These are phyloP conservation scores for Mediolabrus comicus DNA, from an alignment of 108 stramenopile genomes.

Conservation along the genomic window DNA sequence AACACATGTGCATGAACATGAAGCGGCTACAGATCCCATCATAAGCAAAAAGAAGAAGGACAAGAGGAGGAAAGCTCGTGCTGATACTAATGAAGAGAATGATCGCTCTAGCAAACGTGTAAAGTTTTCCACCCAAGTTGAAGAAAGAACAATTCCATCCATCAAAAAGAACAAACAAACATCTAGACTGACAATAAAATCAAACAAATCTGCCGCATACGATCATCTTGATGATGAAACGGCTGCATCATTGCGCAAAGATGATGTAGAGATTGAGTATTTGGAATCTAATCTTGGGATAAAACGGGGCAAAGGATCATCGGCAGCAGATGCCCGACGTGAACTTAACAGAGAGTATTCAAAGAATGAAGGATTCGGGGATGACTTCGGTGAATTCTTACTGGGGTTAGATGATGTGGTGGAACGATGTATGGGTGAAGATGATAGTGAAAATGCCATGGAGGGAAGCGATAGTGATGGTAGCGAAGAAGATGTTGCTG, in stretches of 20 bases:
- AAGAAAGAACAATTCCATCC: constrained; percentile 3
- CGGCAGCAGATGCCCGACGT: background rate
- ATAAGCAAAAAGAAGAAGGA: background rate
- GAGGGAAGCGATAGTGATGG: constrained; percentile 8
- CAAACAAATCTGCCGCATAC: constrained; percentile 16
- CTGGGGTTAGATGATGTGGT: constrained; percentile 73
- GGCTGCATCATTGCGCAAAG: constrained; percentile 65
- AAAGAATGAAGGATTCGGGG: constrained; percentile 78
- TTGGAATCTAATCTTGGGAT: constrained; percentile 71
- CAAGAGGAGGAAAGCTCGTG: background rate
- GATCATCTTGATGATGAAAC: constrained; percentile 56
- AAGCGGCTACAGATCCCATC: background rate
- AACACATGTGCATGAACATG: background rate
- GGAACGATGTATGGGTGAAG: constrained; percentile 44
- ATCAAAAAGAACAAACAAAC: constrained; percentile 3
- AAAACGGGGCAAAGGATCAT: constrained; percentile 8
- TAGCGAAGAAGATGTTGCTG: constrained; percentile 4
- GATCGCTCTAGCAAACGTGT: background rate
- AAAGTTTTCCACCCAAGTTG: constrained; percentile 2
- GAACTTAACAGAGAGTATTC: constrained; percentile 74
- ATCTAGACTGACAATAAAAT: background rate
- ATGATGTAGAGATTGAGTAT: constrained; percentile 83
- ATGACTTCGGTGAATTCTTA: constrained; percentile 82
- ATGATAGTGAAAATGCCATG: constrained; percentile 6
- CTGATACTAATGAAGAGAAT: background rate